Evolutionary conservation across 768 basidiomycete species (phyloP).

Genomic region (Butyriboletus loyo): DNA sequence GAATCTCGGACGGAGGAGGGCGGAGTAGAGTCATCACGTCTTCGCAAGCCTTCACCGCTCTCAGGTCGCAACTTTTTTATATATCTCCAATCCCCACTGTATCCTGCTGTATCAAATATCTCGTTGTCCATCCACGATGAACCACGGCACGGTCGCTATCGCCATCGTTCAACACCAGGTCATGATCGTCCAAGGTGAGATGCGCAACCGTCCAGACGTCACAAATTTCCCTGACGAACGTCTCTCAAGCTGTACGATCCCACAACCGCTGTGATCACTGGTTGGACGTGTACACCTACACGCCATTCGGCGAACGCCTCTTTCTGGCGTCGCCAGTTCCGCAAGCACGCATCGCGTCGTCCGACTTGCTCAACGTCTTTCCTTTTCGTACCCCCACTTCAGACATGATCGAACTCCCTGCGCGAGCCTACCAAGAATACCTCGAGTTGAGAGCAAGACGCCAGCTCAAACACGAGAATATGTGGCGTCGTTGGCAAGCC

Average conservation of each 20-base stretch:
- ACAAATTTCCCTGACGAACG: background rate
- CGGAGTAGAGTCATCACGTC: background rate
- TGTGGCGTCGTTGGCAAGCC: constrained; percentile 52
- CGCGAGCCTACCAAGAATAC: constrained; percentile 57
- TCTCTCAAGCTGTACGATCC: constrained; percentile 48
- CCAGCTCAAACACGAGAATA: constrained; percentile 53
- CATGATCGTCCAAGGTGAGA: constrained; percentile 62
- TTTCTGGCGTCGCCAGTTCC: constrained; percentile 63
- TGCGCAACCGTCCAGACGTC: background rate
- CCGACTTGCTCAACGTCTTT: constrained; percentile 60
- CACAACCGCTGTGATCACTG: constrained; percentile 55
- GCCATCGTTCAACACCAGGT: constrained; percentile 68
- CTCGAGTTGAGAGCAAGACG: constrained; percentile 50
- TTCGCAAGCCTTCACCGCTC: background rate
- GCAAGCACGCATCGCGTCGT: constrained; percentile 56
- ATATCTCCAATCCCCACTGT: background rate
- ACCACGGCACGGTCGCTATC: constrained; percentile 60
- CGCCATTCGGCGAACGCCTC: constrained; percentile 60
- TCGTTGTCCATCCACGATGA: constrained; percentile 29
- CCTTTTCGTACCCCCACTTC: constrained; percentile 30
- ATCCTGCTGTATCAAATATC: constrained; percentile 18
- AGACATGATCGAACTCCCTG: constrained; percentile 66
- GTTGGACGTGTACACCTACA: constrained; percentile 64
- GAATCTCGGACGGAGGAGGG: background rate
- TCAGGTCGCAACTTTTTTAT: constrained; percentile 6